A percentile compares a stretch with the other conserved stretches of the same genome.
These are phyloP conservation scores for Digitaria exilis DNA, from an alignment of 202 grass and related monocot genomes.

Conservation along the genomic window DNA sequence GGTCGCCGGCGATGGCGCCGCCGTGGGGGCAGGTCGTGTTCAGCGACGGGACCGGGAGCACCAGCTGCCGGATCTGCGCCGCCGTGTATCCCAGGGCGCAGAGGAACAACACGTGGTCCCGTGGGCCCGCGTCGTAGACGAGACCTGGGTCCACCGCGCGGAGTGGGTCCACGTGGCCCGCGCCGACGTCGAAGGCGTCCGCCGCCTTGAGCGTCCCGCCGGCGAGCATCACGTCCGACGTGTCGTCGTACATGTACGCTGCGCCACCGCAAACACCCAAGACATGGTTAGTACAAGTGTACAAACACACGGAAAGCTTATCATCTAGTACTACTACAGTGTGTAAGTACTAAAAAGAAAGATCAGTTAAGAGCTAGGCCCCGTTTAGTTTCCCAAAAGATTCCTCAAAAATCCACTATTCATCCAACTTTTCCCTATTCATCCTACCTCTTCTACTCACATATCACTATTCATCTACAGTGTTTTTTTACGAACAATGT, in stretches of 20 bases:
- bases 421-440: no score
- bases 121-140: conserved; percentile 56
- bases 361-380: no score
- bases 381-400: no score
- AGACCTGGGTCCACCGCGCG: conserved; percentile 77
- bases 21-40: conserved; percentile 45
- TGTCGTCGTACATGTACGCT: conserved; percentile 64
- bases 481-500: no score
- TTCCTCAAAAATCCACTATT: no score
- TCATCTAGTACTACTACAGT: neutral
- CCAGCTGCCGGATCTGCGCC: conserved; percentile 55
- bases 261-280: neutral
- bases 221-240: conserved; percentile 57
- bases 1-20: conserved; percentile 22
- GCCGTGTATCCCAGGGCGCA: conserved; percentile 61
- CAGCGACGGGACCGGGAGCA: conserved; percentile 44
- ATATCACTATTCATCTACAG: no score
- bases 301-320: no score
- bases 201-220: conserved; percentile 69
- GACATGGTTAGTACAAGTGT: no score
- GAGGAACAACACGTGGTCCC: conserved; percentile 65
- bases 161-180: conserved; percentile 73
- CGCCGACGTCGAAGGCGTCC: conserved; percentile 69
- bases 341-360: no score
- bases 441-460: no score